Base-by-base conservation (phyloP, 345 rosid genomes). In the Cardiospermum halicacabum region DNA sequence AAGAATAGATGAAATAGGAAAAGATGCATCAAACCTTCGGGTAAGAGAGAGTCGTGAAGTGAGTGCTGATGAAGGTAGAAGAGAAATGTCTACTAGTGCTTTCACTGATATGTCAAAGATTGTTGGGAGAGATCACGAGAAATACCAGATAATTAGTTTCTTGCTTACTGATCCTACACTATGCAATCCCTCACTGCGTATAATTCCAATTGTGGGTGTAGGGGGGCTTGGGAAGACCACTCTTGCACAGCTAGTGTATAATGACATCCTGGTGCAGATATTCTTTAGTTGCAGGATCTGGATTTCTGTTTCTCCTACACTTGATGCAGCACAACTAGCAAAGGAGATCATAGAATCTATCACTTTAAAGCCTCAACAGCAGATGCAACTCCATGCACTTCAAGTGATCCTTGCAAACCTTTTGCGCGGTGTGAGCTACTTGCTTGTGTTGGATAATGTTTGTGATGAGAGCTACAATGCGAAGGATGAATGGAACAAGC, bases 401-500 rank as follows among this genome's bases (percentile, higher is more conserved):
- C 62, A 57, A 27, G 49, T 3, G 3, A 31, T 9, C 5, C 65
- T 71, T 5, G n/a, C 49, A 25, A 15, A 32, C 12, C 25, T n/a
- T 10, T 43, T 71, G 8, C 26, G 11, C 11, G 40, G 40, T 5
- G 58, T 32, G 22, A 58, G 26, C 21, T 58, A 36, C 59, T 54
- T 70, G 34, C 56, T 70, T 24, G 74, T 70, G 31, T 48, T 70
- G 11, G 72, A 69, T 69, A 53, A 69, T 19, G 73, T 62, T 7
- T 69, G 67, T 30, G 61, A 13, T 51, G 57, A 70, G 9, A 50
- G 57, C 21, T 6, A 4, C 6, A 51, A 24, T 2, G 10, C 36
- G 8, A 56, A 68, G 69, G 48, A 9, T 11, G 58, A 45, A 3
- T 26, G 49, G 49, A 11, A 43, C 6, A 43, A 43, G 49, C 49